Percentiles rank a stretch among this genome's conserved stretches.
phyloP scores from a whole-genome alignment of 2,329 filamentous ascomycete genomes.

The Xenosphaeropsis pyriputrescens region DNA sequence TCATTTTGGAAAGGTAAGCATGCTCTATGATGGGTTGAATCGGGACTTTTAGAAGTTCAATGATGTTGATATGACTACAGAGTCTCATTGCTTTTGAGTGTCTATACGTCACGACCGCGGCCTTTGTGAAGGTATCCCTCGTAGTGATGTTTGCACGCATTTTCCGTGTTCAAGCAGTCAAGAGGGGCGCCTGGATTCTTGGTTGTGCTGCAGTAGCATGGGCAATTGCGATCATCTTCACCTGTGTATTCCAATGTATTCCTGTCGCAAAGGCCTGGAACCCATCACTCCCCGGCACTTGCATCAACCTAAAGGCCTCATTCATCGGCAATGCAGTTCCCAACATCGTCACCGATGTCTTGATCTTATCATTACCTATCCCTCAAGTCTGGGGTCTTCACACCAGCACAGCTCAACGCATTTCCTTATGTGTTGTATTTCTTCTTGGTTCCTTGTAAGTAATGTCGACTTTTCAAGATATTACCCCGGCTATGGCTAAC shows the following conservation, averaged over 20 bases:
- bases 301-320: constrained; percentile 22
- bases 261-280: constrained; percentile 23
- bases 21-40: neutral
- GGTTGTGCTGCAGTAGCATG: constrained; percentile 14
- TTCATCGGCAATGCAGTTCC: constrained; percentile 29
- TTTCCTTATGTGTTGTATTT: constrained; percentile 16
- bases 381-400: constrained; percentile 18
- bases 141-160: constrained; percentile 20
- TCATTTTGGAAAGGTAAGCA: constrained; percentile 3
- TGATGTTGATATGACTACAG: neutral
- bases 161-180: constrained; percentile 11
- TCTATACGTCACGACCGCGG: constrained; percentile 14
- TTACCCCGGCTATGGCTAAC: neutral
- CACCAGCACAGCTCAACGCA: constrained; percentile 10
- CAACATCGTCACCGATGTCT: constrained; percentile 23
- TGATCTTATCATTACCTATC: constrained; percentile 19
- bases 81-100: constrained; percentile 14
- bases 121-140: constrained; percentile 18
- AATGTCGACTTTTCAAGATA: neutral
- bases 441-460: constrained; percentile 20
- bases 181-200: constrained; percentile 11
- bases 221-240: constrained; percentile 16
- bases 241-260: constrained; percentile 24
- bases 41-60: neutral
- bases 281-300: constrained; percentile 18